Percentiles rank a stretch among this genome's conserved stretches.
Evolutionary conservation across 177 flowering plant species (phyloP).

Genomic region (Telopea speciosissima): DNA sequence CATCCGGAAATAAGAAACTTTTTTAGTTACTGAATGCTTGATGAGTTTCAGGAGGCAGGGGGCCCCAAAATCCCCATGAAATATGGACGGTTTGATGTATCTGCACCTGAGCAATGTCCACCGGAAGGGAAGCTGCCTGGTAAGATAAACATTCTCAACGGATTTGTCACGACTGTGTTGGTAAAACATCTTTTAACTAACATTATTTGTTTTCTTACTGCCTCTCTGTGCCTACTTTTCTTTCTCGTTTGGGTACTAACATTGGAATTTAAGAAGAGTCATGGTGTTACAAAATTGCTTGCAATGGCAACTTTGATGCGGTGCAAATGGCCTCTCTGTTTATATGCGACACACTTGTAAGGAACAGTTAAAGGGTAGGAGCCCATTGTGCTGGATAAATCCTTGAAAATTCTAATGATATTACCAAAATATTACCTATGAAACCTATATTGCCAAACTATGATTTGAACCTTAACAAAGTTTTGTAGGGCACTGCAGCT

Average conservation of each 20-base stretch:
- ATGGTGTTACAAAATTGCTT: background rate
- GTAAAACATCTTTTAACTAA: background rate
- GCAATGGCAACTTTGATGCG: background rate
- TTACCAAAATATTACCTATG: no score
- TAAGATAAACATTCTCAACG: slow-evolving; percentile 18
- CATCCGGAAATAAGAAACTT: background rate
- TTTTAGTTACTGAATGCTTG: background rate
- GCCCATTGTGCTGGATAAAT: background rate
- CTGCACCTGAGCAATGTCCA: slow-evolving; percentile 81
- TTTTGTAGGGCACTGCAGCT: background rate
- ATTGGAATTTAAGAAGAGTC: background rate
- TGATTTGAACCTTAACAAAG: background rate
- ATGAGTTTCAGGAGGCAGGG: slow-evolving; percentile 79
- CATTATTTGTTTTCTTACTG: background rate
- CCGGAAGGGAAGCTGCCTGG: slow-evolving; percentile 98
- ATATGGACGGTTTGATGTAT: slow-evolving; percentile 89
- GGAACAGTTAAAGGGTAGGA: background rate
- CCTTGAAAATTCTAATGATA: background rate
- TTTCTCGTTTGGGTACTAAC: background rate
- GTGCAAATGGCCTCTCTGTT: background rate
- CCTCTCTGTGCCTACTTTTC: background rate
- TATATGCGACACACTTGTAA: background rate
- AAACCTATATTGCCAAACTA: background rate
- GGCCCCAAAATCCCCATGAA: slow-evolving; percentile 96
- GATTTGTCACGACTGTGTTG: background rate